These are phyloP conservation scores for Hypoxylon intermedium DNA, from an alignment of 495 filamentous ascomycete species.

Conservation along the genomic window DNA sequence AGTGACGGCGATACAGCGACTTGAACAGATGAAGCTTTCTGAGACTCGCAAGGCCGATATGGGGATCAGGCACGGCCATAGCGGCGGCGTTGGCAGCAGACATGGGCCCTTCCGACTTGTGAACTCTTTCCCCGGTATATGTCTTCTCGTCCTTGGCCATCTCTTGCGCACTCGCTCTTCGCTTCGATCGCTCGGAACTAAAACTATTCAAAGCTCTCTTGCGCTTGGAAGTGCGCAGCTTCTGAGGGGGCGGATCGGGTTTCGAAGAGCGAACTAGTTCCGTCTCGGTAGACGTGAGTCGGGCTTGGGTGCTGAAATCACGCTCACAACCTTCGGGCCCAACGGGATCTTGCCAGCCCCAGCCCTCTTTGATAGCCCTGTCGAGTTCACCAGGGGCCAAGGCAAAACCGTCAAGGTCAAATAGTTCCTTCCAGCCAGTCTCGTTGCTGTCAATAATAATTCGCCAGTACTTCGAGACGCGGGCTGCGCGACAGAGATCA, in stretches of 20 bases:
- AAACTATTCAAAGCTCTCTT: conserved; percentile 51
- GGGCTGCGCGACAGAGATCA: conserved; percentile 89
- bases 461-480: conserved; percentile 94
- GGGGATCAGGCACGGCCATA: conserved; percentile 79
- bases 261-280: conserved; percentile 51
- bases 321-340: conserved; percentile 77
- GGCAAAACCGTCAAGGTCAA: conserved; percentile 81
- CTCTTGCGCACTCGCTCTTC: conserved; percentile 58
- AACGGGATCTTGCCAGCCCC: conserved; percentile 96
- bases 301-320: conserved; percentile 69
- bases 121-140: conserved; percentile 42
- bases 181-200: conserved; percentile 59
- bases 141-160: conserved; percentile 46
- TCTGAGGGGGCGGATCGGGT: conserved; percentile 44
- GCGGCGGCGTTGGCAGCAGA: conserved; percentile 84
- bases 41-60: conserved; percentile 77
- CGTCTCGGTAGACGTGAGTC: conserved; percentile 56
- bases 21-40: conserved; percentile 91
- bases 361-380: conserved; percentile 88
- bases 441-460: conserved; percentile 89
- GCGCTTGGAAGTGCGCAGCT: conserved; percentile 48
- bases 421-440: conserved; percentile 91
- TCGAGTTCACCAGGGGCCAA: conserved; percentile 85
- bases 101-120: conserved; percentile 78
- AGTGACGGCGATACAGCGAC: conserved; percentile 90